These are phyloP conservation scores for Neurospora sp. DNA, from an alignment of 2,329 filamentous ascomycete species.

Conservation along the genomic window DNA sequence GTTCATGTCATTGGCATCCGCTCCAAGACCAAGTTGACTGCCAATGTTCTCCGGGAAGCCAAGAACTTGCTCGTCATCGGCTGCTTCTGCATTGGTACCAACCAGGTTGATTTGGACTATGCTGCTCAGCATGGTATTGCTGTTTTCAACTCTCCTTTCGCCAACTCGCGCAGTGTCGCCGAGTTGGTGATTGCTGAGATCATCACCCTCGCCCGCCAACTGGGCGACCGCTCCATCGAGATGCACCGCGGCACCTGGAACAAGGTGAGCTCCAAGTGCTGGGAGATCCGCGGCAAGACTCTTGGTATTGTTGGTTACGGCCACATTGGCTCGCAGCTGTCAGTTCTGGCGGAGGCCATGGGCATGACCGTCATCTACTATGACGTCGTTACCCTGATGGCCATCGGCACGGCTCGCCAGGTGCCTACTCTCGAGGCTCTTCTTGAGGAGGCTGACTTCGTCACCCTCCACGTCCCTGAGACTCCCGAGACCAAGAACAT, in stretches of 20 bases:
- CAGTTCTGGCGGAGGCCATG: conserved; percentile 92
- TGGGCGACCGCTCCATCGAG: conserved; percentile 87
- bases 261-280: conserved; percentile 93
- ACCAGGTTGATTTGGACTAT: conserved; percentile 81
- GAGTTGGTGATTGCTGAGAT: conserved; percentile 94
- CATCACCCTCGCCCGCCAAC: conserved; percentile 81
- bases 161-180: conserved; percentile 92
- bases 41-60: conserved; percentile 74
- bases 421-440: conserved; percentile 69
- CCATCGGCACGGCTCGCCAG: conserved; percentile 77
- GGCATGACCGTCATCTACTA: conserved; percentile 98
- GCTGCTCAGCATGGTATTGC: conserved; percentile 81
- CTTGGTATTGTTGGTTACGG: conserved; percentile 94
- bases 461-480: conserved; percentile 91
- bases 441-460: conserved; percentile 74
- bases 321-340: conserved; percentile 93
- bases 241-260: conserved; percentile 95
- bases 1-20: conserved; percentile 97
- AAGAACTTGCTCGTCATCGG: conserved; percentile 93
- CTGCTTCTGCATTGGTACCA: conserved; percentile 98
- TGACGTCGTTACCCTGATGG: conserved; percentile 90
- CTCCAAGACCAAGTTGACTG: conserved; percentile 91
- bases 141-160: conserved; percentile 98
- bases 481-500: conserved; percentile 86
- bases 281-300: conserved; percentile 97